These are phyloP conservation scores for Platanus orientalis DNA, from an alignment of 164 flowering plant genomes.

Conservation along the genomic window DNA sequence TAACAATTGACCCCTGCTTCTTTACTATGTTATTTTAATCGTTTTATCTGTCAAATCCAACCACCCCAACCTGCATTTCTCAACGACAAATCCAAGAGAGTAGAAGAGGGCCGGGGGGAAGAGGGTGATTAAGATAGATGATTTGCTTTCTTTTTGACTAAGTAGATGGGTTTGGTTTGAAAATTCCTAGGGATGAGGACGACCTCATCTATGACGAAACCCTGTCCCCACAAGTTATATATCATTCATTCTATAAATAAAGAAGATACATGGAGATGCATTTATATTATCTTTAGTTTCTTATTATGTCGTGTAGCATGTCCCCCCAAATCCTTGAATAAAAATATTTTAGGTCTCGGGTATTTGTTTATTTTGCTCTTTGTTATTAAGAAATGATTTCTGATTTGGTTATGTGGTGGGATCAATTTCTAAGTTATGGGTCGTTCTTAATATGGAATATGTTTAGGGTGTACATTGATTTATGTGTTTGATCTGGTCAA, in stretches of 20 bases:
- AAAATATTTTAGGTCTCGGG: too few species aligned
- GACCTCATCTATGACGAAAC: constrained; percentile 6
- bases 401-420: background rate
- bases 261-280: background rate
- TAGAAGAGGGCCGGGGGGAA: background rate
- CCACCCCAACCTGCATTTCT: constrained; percentile 20
- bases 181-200: constrained; percentile 7
- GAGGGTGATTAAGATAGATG: constrained; percentile 12
- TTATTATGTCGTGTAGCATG: too few species aligned
- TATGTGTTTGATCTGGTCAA: background rate
- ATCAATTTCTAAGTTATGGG: background rate
- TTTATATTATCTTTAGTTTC: background rate
- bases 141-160: constrained; percentile 17
- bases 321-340: too few species aligned
- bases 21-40: background rate
- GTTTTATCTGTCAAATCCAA: constrained; percentile 1
- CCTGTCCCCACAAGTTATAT: constrained; percentile 5
- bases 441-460: background rate
- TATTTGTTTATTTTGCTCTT: too few species aligned
- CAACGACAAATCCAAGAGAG: constrained; percentile 6
- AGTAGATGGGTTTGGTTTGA: constrained; percentile 20
- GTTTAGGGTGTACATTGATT: background rate
- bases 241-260: too few species aligned
- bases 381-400: background rate
- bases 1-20: too few species aligned